A percentile compares a stretch with the other conserved stretches of the same genome.
Conservation (phyloP, 495 filamentous ascomycete species). For the Parathielavia appendiculata region DNA sequence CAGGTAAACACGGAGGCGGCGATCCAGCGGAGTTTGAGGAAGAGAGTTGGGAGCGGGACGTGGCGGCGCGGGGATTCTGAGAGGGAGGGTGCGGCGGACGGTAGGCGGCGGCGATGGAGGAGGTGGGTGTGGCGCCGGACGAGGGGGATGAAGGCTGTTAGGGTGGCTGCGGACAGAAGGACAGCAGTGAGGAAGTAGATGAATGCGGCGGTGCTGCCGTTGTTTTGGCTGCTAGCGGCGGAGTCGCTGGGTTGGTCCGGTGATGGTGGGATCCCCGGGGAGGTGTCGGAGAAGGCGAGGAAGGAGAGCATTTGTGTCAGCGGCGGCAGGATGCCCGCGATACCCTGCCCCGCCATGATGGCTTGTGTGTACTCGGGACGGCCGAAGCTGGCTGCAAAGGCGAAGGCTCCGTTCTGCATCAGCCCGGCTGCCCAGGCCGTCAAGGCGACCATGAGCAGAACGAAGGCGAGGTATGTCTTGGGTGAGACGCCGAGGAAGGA, state of each 20-base stretch:
- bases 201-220: slow-evolving; percentile 64
- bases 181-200: slow-evolving; percentile 90
- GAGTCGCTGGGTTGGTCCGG: slow-evolving; percentile 8
- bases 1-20: slow-evolving; percentile 66
- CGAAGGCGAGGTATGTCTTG: slow-evolving; percentile 66
- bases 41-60: slow-evolving; percentile 60
- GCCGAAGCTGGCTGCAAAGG: slow-evolving; percentile 81
- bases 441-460: slow-evolving; percentile 76
- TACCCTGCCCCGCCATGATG: slow-evolving; percentile 91
- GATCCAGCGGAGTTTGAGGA: slow-evolving; percentile 68
- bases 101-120: slow-evolving; percentile 36
- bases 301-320: slow-evolving; percentile 81
- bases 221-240: slow-evolving; percentile 8
- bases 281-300: slow-evolving; percentile 49
- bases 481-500: slow-evolving; percentile 56
- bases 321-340: slow-evolving; percentile 87
- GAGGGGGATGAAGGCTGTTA: slow-evolving; percentile 53
- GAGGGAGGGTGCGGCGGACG: slow-evolving; percentile 21
- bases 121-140: slow-evolving; percentile 41
- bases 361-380: slow-evolving; percentile 84
- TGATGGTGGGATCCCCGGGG: slow-evolving; percentile 3
- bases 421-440: slow-evolving; percentile 75
- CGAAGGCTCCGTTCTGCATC: slow-evolving; percentile 91
- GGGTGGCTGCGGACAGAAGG: slow-evolving; percentile 50
- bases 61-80: slow-evolving; percentile 49